Percentiles rank a stretch among this genome's conserved stretches.
Conservation (phyloP, 176 grass and related monocot genomes). For the Thalia dealbata region DNA sequence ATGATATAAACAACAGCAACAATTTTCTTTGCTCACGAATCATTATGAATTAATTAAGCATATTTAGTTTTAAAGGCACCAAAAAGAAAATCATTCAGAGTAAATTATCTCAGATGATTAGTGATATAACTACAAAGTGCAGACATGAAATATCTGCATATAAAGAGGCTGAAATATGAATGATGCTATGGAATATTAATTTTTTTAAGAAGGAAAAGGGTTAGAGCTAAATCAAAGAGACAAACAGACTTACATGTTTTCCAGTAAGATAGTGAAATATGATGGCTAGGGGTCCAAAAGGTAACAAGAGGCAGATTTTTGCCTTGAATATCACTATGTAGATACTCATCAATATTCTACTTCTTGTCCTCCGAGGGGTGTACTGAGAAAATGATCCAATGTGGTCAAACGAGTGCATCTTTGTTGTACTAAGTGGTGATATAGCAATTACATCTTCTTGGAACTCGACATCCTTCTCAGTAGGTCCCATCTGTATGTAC, state of each 20-base stretch:
- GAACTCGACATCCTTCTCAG: slow-evolving; percentile 50
- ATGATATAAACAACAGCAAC: no score
- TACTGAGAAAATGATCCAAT: slow-evolving; percentile 77
- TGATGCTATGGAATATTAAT: neutral
- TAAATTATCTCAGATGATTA: neutral
- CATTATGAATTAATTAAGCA: neutral
- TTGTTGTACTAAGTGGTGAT: slow-evolving; percentile 31
- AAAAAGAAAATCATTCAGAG: neutral
- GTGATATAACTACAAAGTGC: neutral
- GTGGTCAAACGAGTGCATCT: slow-evolving; percentile 92
- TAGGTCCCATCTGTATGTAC: slow-evolving; percentile 46
- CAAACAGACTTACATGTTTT: slow-evolving; percentile 54
- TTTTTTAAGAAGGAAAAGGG: neutral
- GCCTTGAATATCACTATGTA: slow-evolving; percentile 76
- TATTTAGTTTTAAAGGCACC: no score
- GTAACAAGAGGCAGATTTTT: slow-evolving; percentile 82
- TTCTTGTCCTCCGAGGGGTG: slow-evolving; percentile 43
- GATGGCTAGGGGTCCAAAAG: slow-evolving; percentile 87
- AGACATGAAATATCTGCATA: neutral
- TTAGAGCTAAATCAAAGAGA: neutral
- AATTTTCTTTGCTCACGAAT: no score
- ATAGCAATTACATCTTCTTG: slow-evolving; percentile 21
- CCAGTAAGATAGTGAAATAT: slow-evolving; percentile 69
- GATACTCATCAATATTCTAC: slow-evolving; percentile 55
- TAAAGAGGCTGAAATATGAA: neutral